These are phyloP conservation scores for Colletotrichum caudatum DNA, from an alignment of 2,329 filamentous ascomycete species.

Conservation along the genomic window DNA sequence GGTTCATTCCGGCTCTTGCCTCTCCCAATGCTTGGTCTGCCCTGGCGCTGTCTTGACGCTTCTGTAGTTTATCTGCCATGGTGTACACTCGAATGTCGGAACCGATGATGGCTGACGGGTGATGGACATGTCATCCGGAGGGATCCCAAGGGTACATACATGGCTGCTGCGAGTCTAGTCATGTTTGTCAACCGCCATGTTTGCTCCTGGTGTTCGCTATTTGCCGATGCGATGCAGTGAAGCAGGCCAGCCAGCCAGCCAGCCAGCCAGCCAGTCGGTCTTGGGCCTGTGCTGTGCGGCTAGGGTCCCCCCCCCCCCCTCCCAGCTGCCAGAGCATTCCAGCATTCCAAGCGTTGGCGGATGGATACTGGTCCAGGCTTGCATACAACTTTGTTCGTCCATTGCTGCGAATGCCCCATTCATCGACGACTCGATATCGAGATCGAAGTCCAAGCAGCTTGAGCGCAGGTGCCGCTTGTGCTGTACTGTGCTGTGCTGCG, in stretches of 20 bases:
- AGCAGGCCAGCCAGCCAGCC: neutral
- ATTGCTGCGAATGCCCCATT: constrained; percentile 5
- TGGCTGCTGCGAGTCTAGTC: neutral
- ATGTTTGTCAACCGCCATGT: constrained; percentile 10
- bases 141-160: neutral
- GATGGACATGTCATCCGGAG: neutral
- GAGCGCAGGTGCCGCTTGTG: constrained; percentile 2
- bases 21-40: neutral
- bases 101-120: neutral
- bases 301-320: neutral
- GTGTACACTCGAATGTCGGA: constrained; percentile 15
- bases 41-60: neutral
- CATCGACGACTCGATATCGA: constrained; percentile 11
- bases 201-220: neutral
- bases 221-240: constrained; percentile 3
- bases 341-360: neutral
- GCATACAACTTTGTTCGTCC: neutral
- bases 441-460: neutral
- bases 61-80: neutral
- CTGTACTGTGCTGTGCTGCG: no score
- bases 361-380: neutral
- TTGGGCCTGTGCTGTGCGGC: constrained; percentile 1
- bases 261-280: neutral
- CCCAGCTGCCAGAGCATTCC: neutral
- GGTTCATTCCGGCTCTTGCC: constrained; percentile 4